phyloP scores from a whole-genome alignment of 2,329 filamentous ascomycete genomes.

The Hypoxylon sp. region DNA sequence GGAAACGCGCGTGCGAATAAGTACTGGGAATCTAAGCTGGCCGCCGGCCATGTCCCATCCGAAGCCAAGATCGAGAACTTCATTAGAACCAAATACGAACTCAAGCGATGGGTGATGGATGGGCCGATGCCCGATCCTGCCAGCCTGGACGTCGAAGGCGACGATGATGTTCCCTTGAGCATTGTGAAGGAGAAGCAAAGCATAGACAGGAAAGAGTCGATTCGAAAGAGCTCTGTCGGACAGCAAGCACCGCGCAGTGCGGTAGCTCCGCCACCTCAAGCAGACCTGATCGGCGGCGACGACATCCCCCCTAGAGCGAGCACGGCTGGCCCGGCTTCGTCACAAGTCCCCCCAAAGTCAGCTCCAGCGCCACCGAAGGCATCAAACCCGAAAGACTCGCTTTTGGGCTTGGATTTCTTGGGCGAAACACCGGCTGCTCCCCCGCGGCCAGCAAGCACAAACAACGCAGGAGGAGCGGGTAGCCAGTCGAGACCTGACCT shows the following conservation, averaged over 20 bases:
- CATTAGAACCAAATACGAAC: conserved; percentile 98
- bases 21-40: conserved; percentile 97
- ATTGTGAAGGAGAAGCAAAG: conserved; percentile 75
- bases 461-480: conserved; percentile 69
- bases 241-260: conserved; percentile 54
- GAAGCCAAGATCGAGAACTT: conserved; percentile 99
- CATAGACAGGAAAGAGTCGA: conserved; percentile 69
- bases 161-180: conserved; percentile 80
- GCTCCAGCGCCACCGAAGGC: conserved; percentile 75
- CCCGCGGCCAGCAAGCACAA: conserved; percentile 85
- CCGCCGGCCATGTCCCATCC: conserved; percentile 89
- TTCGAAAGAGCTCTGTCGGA: conserved; percentile 70
- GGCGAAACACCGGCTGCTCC: conserved; percentile 77
- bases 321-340: conserved; percentile 75
- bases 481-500: conserved; percentile 87
- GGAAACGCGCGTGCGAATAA: conserved; percentile 97
- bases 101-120: conserved; percentile 99
- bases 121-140: conserved; percentile 94
- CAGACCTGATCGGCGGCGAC: conserved; percentile 87
- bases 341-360: conserved; percentile 69
- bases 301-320: conserved; percentile 77
- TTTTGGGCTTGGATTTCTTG: conserved; percentile 93
- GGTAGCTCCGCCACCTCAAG: conserved; percentile 61
- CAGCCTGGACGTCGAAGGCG: conserved; percentile 83
- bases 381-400: conserved; percentile 84